Base-by-base conservation (phyloP, 2,329 filamentous ascomycete species). In the Colletotrichum camelliae region DNA sequence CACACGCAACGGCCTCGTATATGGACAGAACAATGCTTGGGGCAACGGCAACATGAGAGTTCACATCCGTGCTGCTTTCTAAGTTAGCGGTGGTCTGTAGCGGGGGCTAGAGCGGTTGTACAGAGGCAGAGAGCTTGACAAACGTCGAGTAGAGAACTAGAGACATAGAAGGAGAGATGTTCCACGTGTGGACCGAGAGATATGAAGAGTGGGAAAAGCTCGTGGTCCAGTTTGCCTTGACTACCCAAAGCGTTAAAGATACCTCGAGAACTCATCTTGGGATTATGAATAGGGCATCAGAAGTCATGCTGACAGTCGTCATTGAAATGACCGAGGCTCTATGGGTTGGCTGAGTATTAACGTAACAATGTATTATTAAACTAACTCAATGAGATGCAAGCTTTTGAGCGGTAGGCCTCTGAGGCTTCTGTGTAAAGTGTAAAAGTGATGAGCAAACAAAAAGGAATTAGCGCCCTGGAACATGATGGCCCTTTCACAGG, bases 1-100 rank as follows among this genome's bases (percentile, higher is more conserved):
- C 57, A 74, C 71, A n/a, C 71, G 71, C 4, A 33, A 57, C 31
- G 58, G 71, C 12, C 67, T 70, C 27, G 71, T 74, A n/a, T 70
- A 27, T 16, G 67, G 71, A n/a, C 15, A 62, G 31, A 74, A 70
- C 24, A 64, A 33, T 7, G 71, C 71, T 12, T 70, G 67, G 71
- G 71, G 58, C 33, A 70, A 74, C 27, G 67, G 67, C 43, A 65
- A 70, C 33, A 39, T 74, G 57, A 29, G 24, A 18, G 67, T 74
- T 8, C 67, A 74, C n/a, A 74, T 74, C 43, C 57, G 71, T 6
- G 16, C 37, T 27, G 62, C 70, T 43, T 67, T 48, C 39, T 70
- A 31, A 52, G 43, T 52, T 21, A 24, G 5, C n/a, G 12, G n/a
- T 21, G 43, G 43, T 21, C n/a, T 21, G n/a, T 7, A 21, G n/a